Percentiles rank a stretch among this genome's conserved stretches.
Evolutionary conservation across 805 yeast species (phyloP).

Genomic region (Wilhelminamyces savonicus): DNA sequence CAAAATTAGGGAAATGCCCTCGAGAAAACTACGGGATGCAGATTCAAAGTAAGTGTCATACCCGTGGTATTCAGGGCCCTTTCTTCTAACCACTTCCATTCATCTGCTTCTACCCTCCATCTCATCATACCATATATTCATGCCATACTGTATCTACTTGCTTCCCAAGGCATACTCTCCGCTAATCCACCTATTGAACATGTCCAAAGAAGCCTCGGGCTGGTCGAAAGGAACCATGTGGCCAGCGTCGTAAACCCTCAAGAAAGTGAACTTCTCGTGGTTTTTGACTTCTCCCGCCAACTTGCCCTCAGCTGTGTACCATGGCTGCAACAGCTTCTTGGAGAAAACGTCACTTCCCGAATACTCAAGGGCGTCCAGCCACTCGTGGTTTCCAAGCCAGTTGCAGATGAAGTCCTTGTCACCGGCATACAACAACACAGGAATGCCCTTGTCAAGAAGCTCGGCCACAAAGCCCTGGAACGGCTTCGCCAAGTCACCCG

Average conservation of each 20-base stretch:
- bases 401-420: conserved; percentile 12
- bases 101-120: too few relatives aligned
- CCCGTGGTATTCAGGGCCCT: too few relatives aligned
- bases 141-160: too few relatives aligned
- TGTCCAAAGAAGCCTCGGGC: conserved; percentile 14
- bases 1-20: too few relatives aligned
- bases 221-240: conserved; percentile 22
- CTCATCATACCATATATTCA: too few relatives aligned
- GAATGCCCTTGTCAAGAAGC: conserved; percentile 7
- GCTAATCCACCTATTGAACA: conserved; percentile 18
- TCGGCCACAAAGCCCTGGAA: conserved; percentile 7
- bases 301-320: conserved; percentile 4
- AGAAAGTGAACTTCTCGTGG: conserved; percentile 16
- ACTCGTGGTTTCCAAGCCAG: conserved; percentile 11
- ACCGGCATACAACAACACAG: conserved; percentile 9
- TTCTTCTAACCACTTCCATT: too few relatives aligned
- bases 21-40: too few relatives aligned
- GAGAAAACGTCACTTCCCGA: conserved; percentile 2
- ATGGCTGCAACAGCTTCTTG: conserved; percentile 3
- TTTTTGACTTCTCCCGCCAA: conserved; percentile 33
- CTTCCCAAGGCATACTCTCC: conserved; percentile 11
- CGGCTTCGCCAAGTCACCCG: conserved; percentile 6
- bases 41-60: too few relatives aligned
- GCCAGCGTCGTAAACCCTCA: conserved; percentile 19
- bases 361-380: conserved; percentile 6